Percentiles rank a stretch among this genome's conserved stretches.
Evolutionary conservation across 495 filamentous ascomycete genomes (phyloP).

Genomic region (Sordaria brevicollis): DNA sequence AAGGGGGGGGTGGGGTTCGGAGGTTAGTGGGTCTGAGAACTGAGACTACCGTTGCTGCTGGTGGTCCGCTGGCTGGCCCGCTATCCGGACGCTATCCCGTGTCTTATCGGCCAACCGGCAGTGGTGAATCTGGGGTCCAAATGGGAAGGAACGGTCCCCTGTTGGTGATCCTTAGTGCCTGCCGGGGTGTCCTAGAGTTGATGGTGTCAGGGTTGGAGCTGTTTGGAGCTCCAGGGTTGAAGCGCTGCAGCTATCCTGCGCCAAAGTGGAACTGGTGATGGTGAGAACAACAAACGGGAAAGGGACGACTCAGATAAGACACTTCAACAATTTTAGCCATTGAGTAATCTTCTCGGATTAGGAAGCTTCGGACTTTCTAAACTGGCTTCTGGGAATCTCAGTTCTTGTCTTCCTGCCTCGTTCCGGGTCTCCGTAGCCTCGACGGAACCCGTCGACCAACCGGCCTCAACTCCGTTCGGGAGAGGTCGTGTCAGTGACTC

Average conservation of each 20-base stretch:
- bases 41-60: too few relatives aligned
- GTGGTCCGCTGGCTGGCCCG: background rate
- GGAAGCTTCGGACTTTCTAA: background rate
- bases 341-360: background rate
- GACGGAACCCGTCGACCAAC: background rate
- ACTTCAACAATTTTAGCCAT: background rate
- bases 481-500: background rate
- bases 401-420: background rate
- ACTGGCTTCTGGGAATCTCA: background rate
- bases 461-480: background rate
- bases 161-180: background rate
- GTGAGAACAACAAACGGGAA: background rate
- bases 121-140: background rate
- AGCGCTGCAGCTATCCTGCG: background rate
- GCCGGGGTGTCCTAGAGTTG: background rate
- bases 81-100: background rate
- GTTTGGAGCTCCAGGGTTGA: background rate
- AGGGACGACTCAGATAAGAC: background rate
- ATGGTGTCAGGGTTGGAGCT: too few relatives aligned
- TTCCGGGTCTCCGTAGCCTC: background rate
- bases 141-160: background rate
- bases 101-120: background rate
- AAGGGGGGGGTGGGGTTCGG: too few relatives aligned
- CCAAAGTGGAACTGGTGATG: background rate
- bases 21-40: too few relatives aligned